phyloP scores from a whole-genome alignment of 257 asterid species.

The Solanum virginianum region DNA sequence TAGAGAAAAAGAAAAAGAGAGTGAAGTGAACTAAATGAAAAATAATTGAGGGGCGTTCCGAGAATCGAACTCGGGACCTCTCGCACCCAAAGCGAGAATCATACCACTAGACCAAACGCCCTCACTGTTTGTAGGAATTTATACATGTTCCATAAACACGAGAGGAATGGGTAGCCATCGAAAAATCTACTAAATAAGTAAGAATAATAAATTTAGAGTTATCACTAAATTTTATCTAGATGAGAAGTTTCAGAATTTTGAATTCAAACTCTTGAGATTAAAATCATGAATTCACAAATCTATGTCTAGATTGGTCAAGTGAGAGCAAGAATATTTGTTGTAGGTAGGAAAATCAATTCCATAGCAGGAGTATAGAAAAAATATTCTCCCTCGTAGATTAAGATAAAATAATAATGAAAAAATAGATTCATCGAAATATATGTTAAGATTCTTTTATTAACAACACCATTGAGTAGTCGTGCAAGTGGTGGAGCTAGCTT shows the following conservation, averaged over 20 bases:
- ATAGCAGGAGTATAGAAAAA: too few relatives aligned
- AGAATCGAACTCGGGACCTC: conserved; percentile 79
- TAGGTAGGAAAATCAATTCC: background rate
- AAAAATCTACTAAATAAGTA: too few relatives aligned
- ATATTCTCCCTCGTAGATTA: too few relatives aligned
- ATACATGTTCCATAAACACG: background rate
- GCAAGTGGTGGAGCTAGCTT: too few relatives aligned
- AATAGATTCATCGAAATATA: background rate
- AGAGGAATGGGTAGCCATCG: too few relatives aligned
- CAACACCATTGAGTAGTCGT: too few relatives aligned
- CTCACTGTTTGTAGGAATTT: background rate
- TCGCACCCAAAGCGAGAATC: conserved; percentile 89
- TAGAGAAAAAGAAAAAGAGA: too few relatives aligned
- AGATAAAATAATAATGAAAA: background rate
- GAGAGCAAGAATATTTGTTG: background rate
- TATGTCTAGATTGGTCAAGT: too few relatives aligned
- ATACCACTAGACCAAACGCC: conserved; percentile 92
- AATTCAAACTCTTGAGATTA: too few relatives aligned
- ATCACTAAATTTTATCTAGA: background rate
- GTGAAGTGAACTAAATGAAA: too few relatives aligned
- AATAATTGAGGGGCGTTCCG: conserved; percentile 58
- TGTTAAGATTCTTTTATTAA: too few relatives aligned
- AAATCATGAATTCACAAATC: too few relatives aligned
- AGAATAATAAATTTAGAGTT: background rate
- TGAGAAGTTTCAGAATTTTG: background rate